Evolutionary conservation across 2,329 filamentous ascomycete genomes (phyloP).

Genomic region (Penicillium sp.): DNA sequence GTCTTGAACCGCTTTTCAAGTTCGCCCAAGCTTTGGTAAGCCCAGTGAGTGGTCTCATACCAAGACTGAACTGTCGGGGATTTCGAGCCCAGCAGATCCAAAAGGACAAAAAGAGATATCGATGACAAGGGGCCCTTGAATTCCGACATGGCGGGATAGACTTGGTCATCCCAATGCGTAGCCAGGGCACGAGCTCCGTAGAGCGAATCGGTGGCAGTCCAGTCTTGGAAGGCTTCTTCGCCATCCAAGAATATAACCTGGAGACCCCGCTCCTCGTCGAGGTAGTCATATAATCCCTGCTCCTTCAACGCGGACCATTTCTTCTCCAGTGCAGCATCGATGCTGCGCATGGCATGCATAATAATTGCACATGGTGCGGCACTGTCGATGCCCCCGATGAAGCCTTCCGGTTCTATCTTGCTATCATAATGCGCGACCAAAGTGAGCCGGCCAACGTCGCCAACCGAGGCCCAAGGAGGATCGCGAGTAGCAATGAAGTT

Average conservation of each 20-base stretch:
- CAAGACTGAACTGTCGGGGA: conserved; percentile 70
- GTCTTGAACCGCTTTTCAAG: conserved; percentile 66
- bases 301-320: conserved; percentile 71
- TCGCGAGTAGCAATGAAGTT: conserved; percentile 83
- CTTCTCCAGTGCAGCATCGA: conserved; percentile 68
- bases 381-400: conserved; percentile 88
- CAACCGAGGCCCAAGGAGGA: conserved; percentile 67
- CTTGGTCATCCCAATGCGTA: conserved; percentile 64
- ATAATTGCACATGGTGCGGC: conserved; percentile 91
- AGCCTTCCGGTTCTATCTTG: conserved; percentile 68
- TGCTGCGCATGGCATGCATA: conserved; percentile 67
- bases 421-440: conserved; percentile 92
- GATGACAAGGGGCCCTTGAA: conserved; percentile 66
- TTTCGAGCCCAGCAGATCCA: conserved; percentile 71
- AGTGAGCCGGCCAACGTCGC: conserved; percentile 71
- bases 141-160: conserved; percentile 62
- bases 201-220: conserved; percentile 72
- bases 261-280: conserved; percentile 71
- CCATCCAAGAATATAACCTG: conserved; percentile 88
- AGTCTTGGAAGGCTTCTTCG: conserved; percentile 78
- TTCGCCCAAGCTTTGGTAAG: conserved; percentile 66
- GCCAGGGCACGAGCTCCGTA: conserved; percentile 82
- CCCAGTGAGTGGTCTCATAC: conserved; percentile 87
- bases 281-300: conserved; percentile 42
- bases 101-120: conserved; percentile 81